Evolutionary conservation across 2,329 filamentous ascomycete species (phyloP), one percentile per base, ranked within the genome.

Genomic region (Bretziella fagacearum): DNA sequence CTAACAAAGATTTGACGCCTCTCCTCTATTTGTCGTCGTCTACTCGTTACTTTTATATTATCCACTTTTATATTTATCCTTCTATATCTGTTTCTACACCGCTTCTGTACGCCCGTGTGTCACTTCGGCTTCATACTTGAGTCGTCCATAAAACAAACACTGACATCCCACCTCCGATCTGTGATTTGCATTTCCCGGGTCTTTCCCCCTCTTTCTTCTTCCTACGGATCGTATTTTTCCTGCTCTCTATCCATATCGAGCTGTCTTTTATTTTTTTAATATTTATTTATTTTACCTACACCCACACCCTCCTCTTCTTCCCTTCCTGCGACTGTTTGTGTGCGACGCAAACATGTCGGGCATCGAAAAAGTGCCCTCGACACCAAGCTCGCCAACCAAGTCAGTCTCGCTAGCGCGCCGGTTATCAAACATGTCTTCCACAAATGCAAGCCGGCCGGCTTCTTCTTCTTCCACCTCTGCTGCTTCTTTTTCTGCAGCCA

Each of bases 341-440:
- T 47, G 37, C 23, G 33, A 44, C 41, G 40, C 40, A 43, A 43
- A 43, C 40, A 44, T 50, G 48, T 39, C 40, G 48, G 48, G 45
- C 27, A 35, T 36, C 33, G 48, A 44, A 35, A 45, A 45, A 32
- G 27, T 29, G 17, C 35, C 42, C 30, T 39, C 41, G 32, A 40
- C 40, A 15, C 41, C 27, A n/a, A 49, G 25, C 22, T 47, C 45
- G 17, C 39, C 45, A 8, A 47, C 44, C 40, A 42, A 26, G 20
- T 17, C 39, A 6, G 11, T 44, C n/a, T 26, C 29, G 30, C 30
- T 46, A 11, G 39, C 46, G 20, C 44, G 44, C 13, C 46, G 42
- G 41, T 26, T 33, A 7, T 37, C 40, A 23, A 30, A 25, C 29
- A 50, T 50, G 48, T 50, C 48, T n/a, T 47, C 40, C 13, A 33